Evolutionary conservation across 345 rosid genomes (phyloP).

Genomic region (Populus alba): DNA sequence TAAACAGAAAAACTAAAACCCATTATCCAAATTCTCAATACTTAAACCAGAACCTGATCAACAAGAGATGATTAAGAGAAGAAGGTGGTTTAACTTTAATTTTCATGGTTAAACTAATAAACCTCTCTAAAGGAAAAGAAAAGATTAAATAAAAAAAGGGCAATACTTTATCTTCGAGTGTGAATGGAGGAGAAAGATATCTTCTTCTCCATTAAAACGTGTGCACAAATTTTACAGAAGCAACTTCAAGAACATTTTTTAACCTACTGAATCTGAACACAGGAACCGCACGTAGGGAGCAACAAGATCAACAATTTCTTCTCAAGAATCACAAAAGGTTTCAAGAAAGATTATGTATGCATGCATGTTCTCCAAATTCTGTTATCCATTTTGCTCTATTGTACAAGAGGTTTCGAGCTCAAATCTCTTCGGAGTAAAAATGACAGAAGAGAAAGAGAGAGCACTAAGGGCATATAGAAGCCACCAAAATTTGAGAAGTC

Average conservation of each 20-base stretch:
- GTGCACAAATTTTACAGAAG: conserved; percentile 12
- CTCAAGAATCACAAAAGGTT: conserved; percentile 1
- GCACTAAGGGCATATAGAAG: neutral
- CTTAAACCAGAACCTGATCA: neutral
- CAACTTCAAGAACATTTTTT: conserved; percentile 28
- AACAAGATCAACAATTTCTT: neutral
- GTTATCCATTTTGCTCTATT: neutral
- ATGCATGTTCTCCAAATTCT: neutral
- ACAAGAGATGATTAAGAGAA: neutral
- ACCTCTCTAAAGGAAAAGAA: neutral
- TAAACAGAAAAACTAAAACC: neutral
- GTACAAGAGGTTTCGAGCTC: no score
- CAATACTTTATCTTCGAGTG: neutral
- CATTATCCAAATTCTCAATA: neutral
- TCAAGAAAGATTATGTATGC: neutral
- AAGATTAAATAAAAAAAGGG: neutral
- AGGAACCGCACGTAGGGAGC: neutral
- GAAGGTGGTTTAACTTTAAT: neutral
- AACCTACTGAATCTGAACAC: neutral
- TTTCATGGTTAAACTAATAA: neutral
- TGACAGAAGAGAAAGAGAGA: no score
- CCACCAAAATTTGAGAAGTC: neutral
- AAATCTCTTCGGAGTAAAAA: no score
- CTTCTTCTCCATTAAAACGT: neutral
- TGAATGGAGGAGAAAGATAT: neutral